Base-by-base conservation (phyloP, 2,329 filamentous ascomycete species). In the Cytospora piceicola region DNA sequence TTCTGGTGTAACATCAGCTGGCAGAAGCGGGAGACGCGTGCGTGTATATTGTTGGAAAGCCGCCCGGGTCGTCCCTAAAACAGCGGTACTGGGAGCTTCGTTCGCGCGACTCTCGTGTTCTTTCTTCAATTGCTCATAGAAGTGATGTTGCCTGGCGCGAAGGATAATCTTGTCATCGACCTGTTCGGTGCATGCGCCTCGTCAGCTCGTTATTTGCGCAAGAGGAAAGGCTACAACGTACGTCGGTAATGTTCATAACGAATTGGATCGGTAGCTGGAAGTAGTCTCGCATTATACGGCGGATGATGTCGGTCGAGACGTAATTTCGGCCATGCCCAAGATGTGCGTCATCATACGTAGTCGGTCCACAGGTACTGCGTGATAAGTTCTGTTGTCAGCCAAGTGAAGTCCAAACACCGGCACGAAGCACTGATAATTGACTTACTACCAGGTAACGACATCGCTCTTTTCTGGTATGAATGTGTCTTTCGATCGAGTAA, bases 221-320 rank as follows among this genome's bases (percentile, higher is more conserved):
- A 36, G 11, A 36, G 14, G 34, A 14, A 36, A 36, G 2, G 34
- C 11, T 36, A 15, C 34, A 36, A 36, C 34, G 34, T 36, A 36
- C 85, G 72, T 94, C 93, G 32, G 93, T 96, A 69, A 95, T 93
- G 79, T 96, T 96, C 90, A 96, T 95, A 70, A 96, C 91, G 79
- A 96, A 96, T 67, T 89, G 87, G 70, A 97, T 36, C 87, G 52
- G 93, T 81, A 95, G 68, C 88, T 87, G 76, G 96, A 96, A 78
- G 34, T 95, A 94, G 76, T 94, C 88, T 73, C 85, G 82, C 77
- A 96, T 79, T 72, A 96, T 92, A 72, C 93, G 88, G 68, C 93
- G 86, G 71, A 96, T 88, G 69, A 96, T 93, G 77, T 97, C 93
- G 55, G 92, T 94, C 58, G 90, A 92, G 69, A 96, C 91, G 85